Conservation (phyloP, 345 rosid genomes). For the Arabis alpina region DNA sequence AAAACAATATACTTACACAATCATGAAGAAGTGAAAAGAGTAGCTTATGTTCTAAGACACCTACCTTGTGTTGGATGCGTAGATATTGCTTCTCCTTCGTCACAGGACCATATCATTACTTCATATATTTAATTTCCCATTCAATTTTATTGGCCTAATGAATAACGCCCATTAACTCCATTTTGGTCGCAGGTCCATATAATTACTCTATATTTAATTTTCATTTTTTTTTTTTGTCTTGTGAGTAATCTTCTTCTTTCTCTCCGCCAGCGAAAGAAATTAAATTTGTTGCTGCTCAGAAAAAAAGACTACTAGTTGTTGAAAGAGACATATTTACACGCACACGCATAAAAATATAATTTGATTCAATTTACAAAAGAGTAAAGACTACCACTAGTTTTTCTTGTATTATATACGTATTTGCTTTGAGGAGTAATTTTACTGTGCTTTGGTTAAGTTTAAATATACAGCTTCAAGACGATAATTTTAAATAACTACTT, state of each 20-base stretch:
- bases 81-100: slow-evolving; percentile 33
- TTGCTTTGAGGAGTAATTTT: too few species aligned
- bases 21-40: slow-evolving; percentile 29
- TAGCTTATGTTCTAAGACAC: slow-evolving; percentile 37
- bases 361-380: neutral
- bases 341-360: neutral
- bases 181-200: slow-evolving; percentile 25
- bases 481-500: too few species aligned
- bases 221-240: slow-evolving; percentile 29
- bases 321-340: slow-evolving; percentile 16
- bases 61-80: slow-evolving; percentile 24
- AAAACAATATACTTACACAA: slow-evolving; percentile 5
- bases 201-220: slow-evolving; percentile 23
- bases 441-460: too few species aligned
- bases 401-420: too few species aligned
- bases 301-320: slow-evolving; percentile 6
- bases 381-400: too few species aligned
- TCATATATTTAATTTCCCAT: slow-evolving; percentile 31
- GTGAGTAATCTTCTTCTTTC: slow-evolving; percentile 24
- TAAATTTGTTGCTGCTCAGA: slow-evolving; percentile 5
- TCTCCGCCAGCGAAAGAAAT: slow-evolving; percentile 7
- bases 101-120: slow-evolving; percentile 36
- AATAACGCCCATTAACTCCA: slow-evolving; percentile 27
- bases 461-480: too few species aligned
- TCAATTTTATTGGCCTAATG: slow-evolving; percentile 35